Evolutionary conservation across 352 stramenopile genomes (phyloP).

Genomic region (Phytophthora podocarpi): DNA sequence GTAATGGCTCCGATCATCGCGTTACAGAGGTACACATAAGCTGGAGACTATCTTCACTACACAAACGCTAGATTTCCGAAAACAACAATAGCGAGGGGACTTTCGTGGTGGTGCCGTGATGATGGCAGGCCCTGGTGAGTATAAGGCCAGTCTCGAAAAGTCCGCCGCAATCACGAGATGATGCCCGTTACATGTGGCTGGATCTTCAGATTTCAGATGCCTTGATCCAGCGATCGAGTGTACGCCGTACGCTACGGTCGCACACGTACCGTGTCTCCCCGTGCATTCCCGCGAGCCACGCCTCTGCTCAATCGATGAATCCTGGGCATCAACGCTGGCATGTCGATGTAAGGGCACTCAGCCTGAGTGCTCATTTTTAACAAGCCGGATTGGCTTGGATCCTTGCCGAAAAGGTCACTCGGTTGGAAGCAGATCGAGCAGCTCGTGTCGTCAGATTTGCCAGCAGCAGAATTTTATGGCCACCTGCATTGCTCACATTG

Average conservation of each 20-base stretch:
- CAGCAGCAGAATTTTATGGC: too few species aligned
- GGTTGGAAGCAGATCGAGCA: too few species aligned
- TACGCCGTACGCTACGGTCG: too few species aligned
- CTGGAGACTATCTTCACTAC: background rate
- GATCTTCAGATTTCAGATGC: conserved; percentile 9
- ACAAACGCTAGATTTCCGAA: background rate
- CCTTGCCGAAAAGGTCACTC: too few species aligned
- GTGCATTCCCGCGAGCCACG: background rate
- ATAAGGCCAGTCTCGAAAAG: background rate
- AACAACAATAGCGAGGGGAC: conserved; percentile 10
- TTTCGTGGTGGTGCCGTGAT: background rate
- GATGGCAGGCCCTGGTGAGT: background rate
- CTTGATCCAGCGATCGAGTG: background rate
- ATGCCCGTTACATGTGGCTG: conserved; percentile 3
- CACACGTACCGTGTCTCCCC: too few species aligned
- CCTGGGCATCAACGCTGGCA: background rate
- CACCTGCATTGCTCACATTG: too few species aligned
- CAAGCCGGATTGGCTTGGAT: too few species aligned
- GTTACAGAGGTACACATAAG: background rate
- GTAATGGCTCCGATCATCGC: background rate
- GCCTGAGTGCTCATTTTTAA: too few species aligned
- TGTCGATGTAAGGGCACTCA: background rate
- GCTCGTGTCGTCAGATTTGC: too few species aligned
- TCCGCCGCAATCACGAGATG: conserved; percentile 11
- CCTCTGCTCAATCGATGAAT: too few species aligned